A percentile compares a stretch with the other conserved stretches of the same genome.
Evolutionary conservation across 108 stramenopile species (phyloP).

Genomic region (Nitzschia putrida): DNA sequence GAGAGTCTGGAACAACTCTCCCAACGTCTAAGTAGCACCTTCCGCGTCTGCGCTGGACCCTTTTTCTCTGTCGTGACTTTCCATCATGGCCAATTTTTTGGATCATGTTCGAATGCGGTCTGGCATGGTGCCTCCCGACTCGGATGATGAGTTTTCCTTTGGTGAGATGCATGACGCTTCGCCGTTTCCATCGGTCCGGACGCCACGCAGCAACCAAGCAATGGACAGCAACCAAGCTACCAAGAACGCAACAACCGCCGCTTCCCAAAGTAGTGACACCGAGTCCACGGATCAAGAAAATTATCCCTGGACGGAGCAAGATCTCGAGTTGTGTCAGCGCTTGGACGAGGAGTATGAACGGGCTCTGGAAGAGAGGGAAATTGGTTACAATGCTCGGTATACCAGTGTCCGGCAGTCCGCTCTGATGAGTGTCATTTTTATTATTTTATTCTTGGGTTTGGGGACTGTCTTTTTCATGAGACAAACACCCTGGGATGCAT

Average conservation of each 20-base stretch:
- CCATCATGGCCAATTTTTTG: conserved; percentile 13
- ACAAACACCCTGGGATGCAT: conserved; percentile 58
- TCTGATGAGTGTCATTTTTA: conserved; percentile 49
- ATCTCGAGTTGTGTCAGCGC: conserved; percentile 57
- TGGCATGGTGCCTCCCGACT: not conserved
- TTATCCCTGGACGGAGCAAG: conserved; percentile 26
- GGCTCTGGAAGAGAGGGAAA: conserved; percentile 77
- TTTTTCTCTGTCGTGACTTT: not conserved
- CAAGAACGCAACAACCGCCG: too few species aligned
- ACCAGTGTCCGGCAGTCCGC: conserved; percentile 68
- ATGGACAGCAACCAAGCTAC: too few species aligned
- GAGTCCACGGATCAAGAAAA: too few species aligned
- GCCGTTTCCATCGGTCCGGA: too few species aligned
- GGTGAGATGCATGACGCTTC: too few species aligned
- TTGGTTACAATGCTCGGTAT: conserved; percentile 79
- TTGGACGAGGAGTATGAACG: conserved; percentile 82
- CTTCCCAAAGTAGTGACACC: too few species aligned
- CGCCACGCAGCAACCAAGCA: too few species aligned
- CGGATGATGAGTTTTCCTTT: conserved; percentile 17
- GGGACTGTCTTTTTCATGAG: conserved; percentile 65
- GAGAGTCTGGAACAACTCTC: too few species aligned
- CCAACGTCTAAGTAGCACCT: not conserved
- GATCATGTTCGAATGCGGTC: conserved; percentile 13
- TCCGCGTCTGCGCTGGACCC: not conserved
- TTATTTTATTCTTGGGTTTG: conserved; percentile 60